phyloP scores from a whole-genome alignment of 2,329 filamentous ascomycete genomes.

The Torrubiellomyces zombiae region DNA sequence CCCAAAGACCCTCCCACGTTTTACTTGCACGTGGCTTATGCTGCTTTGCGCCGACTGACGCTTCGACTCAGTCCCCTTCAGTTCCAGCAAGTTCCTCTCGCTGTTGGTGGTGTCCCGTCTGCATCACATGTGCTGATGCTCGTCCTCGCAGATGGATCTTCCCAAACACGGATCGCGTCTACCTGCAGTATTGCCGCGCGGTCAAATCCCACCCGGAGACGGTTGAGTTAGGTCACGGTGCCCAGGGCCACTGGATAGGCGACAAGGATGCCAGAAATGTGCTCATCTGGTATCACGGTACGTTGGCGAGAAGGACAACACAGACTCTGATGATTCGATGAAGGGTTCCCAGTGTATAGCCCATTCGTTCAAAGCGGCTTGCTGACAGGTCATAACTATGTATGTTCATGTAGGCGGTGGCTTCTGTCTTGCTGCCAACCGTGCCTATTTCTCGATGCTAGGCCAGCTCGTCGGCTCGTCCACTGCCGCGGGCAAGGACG shows the following conservation, averaged over 20 bases:
- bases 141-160: conserved; percentile 5
- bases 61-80: conserved; percentile 6
- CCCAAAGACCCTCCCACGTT: conserved; percentile 7
- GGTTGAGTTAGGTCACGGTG: conserved; percentile 7
- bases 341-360: too few relatives aligned
- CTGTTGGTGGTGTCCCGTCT: neutral
- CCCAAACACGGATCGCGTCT: conserved; percentile 6
- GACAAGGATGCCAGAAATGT: conserved; percentile 7
- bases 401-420: conserved; percentile 6
- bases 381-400: neutral
- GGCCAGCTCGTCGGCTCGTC: conserved; percentile 5
- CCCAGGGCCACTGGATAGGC: conserved; percentile 9
- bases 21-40: conserved; percentile 9
- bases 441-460: conserved; percentile 7
- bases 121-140: neutral
- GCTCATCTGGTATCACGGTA: conserved; percentile 10
- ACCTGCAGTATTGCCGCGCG: conserved; percentile 6
- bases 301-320: too few relatives aligned
- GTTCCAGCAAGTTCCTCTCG: conserved; percentile 5
- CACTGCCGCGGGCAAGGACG: conserved; percentile 3
- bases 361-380: too few relatives aligned
- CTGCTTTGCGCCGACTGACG: conserved; percentile 6
- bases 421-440: conserved; percentile 8
- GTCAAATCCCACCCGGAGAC: conserved; percentile 5
- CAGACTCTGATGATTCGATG: too few relatives aligned